Evolutionary conservation across 176 grass and related monocot species (phyloP).

Genomic region (Puya raimondii): DNA sequence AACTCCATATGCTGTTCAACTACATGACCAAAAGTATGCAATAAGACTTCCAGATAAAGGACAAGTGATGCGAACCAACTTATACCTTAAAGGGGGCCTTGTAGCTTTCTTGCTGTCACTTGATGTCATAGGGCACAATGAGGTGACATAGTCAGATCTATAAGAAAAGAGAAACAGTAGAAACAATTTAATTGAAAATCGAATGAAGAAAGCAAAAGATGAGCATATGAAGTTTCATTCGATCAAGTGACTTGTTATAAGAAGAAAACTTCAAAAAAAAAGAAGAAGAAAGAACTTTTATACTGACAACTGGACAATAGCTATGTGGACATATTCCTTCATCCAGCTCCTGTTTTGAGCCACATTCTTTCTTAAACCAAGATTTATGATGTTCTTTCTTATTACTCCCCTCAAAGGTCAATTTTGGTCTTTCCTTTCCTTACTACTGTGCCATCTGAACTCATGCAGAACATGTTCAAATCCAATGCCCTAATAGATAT

Average conservation of each 20-base stretch:
- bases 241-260: background rate
- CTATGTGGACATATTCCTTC: too few relatives aligned
- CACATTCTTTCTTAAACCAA: too few relatives aligned
- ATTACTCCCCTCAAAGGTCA: too few relatives aligned
- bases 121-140: constrained; percentile 50
- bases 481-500: too few relatives aligned
- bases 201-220: background rate
- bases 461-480: too few relatives aligned
- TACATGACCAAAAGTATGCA: background rate
- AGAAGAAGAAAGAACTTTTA: too few relatives aligned
- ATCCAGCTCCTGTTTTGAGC: too few relatives aligned
- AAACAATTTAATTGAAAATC: background rate
- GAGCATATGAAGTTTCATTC: background rate
- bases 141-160: constrained; percentile 46
- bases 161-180: background rate
- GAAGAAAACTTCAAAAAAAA: background rate
- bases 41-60: background rate
- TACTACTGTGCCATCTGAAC: too few relatives aligned
- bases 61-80: constrained; percentile 7
- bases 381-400: too few relatives aligned
- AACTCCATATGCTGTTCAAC: background rate
- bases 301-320: too few relatives aligned
- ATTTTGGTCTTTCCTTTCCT: too few relatives aligned
- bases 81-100: constrained; percentile 36
- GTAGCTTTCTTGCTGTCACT: constrained; percentile 28